phyloP scores from a whole-genome alignment of 805 yeast species.

The Groenewaldozyma tartarivorans region DNA sequence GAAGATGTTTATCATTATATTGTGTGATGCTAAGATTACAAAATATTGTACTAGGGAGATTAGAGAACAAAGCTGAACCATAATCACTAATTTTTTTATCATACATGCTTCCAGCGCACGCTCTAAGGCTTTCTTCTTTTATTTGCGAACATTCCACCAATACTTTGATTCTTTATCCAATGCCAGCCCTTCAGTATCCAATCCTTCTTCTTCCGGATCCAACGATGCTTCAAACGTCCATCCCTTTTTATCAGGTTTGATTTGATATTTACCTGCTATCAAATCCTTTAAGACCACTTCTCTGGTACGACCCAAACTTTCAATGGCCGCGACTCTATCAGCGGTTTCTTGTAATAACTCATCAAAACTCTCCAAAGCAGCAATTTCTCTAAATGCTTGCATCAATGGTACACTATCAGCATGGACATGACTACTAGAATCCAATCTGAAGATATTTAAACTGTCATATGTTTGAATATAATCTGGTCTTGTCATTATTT shows the following conservation, averaged over 20 bases:
- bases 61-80: no score
- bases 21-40: not conserved
- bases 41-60: no score
- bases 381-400: conserved; percentile 78
- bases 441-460: conserved; percentile 70
- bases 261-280: conserved; percentile 23
- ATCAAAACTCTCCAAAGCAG: conserved; percentile 60
- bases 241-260: conserved; percentile 8
- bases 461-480: conserved; percentile 68
- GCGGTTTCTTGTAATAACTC: conserved; percentile 54
- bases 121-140: conserved; percentile 12
- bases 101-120: no score
- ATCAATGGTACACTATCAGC: conserved; percentile 86
- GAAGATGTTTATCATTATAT: not conserved
- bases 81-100: no score
- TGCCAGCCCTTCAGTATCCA: conserved; percentile 8
- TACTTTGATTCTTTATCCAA: conserved; percentile 11
- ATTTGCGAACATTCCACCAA: conserved; percentile 18
- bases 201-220: conserved; percentile 15
- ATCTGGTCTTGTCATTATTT: conserved; percentile 78
- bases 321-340: conserved; percentile 65
- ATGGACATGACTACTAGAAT: conserved; percentile 56
- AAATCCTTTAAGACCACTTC: conserved; percentile 68
- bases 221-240: conserved; percentile 5
- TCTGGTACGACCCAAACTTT: conserved; percentile 66